Percentiles rank a stretch among this genome's conserved stretches.
phyloP scores from a whole-genome alignment of 495 filamentous ascomycete species.

The Podospora sp. region DNA sequence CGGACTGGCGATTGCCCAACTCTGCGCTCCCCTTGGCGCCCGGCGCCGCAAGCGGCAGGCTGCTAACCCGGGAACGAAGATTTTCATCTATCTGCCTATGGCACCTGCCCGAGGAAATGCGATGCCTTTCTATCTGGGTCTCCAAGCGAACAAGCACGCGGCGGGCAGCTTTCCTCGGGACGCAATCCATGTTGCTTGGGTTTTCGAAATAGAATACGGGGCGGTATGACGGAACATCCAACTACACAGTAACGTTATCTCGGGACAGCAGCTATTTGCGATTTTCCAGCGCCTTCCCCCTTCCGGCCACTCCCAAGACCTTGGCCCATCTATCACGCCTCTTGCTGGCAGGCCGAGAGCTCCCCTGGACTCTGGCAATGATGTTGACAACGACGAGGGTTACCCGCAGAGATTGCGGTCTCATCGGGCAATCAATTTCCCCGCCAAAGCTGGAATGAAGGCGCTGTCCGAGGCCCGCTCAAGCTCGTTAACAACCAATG shows the following conservation, averaged over 20 bases:
- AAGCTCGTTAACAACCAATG: not conserved
- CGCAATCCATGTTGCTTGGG: not conserved
- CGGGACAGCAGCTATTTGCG: not conserved
- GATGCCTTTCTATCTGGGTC: not conserved
- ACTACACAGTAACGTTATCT: not conserved
- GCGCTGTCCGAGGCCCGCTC: too few species aligned
- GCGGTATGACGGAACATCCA: not conserved
- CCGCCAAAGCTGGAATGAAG: not conserved
- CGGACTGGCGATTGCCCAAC: too few species aligned
- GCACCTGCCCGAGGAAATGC: not conserved
- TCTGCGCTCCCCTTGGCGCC: conserved; percentile 6
- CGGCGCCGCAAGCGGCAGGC: conserved; percentile 12
- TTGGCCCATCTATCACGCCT: not conserved
- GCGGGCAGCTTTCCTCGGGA: not conserved
- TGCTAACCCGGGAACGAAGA: conserved; percentile 4
- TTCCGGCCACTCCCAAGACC: not conserved
- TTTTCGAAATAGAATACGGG: not conserved
- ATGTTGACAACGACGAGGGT: too few species aligned
- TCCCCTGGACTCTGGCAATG: not conserved
- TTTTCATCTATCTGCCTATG: not conserved
- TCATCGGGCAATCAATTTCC: not conserved
- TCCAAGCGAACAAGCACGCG: not conserved
- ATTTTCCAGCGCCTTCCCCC: not conserved
- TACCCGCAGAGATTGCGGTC: not conserved
- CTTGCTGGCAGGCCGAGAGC: not conserved